Percentiles rank a stretch among this genome's conserved stretches.
These are phyloP conservation scores for Sporothrix luriei DNA, from an alignment of 2,329 filamentous ascomycete species.

Conservation along the genomic window DNA sequence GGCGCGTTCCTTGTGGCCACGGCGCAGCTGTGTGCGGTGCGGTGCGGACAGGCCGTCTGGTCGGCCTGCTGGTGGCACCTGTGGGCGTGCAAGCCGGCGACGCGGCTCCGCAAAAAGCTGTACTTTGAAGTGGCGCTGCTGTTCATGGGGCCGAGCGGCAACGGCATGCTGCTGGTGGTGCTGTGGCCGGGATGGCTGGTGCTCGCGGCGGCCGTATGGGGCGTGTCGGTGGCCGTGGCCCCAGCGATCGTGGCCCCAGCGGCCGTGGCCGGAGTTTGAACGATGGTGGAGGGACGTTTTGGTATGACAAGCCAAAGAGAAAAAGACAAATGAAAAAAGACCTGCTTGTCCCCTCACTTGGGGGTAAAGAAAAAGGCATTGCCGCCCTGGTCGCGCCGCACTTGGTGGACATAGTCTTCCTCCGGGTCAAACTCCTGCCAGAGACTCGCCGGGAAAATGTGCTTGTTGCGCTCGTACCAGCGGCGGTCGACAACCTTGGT, in stretches of 20 bases:
- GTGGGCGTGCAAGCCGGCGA: slow-evolving; percentile 26
- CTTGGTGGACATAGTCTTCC: slow-evolving; percentile 76
- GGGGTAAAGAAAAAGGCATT: slow-evolving; percentile 87
- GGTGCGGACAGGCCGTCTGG: slow-evolving; percentile 1
- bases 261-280: neutral
- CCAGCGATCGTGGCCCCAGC: neutral
- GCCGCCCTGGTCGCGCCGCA: slow-evolving; percentile 80
- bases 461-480: slow-evolving; percentile 98
- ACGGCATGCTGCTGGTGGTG: slow-evolving; percentile 52
- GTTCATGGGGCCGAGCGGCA: slow-evolving; percentile 55
- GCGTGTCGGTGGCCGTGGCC: slow-evolving; percentile 45
- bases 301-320: slow-evolving; percentile 4
- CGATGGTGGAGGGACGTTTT: neutral
- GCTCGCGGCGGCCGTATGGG: slow-evolving; percentile 46
- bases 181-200: slow-evolving; percentile 63
- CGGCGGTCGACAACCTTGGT: slow-evolving; percentile 95
- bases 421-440: slow-evolving; percentile 96
- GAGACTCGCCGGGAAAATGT: slow-evolving; percentile 93
- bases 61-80: slow-evolving; percentile 24
- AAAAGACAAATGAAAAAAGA: too few relatives aligned
- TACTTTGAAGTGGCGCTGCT: slow-evolving; percentile 54
- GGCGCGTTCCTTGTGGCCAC: neutral
- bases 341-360: slow-evolving; percentile 41
- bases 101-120: slow-evolving; percentile 35
- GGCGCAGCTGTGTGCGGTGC: neutral